Evolutionary conservation across 208 protist genomes (phyloP), one percentile per base, ranked within the genome.

Genomic region (Wallacemonas sp.): DNA sequence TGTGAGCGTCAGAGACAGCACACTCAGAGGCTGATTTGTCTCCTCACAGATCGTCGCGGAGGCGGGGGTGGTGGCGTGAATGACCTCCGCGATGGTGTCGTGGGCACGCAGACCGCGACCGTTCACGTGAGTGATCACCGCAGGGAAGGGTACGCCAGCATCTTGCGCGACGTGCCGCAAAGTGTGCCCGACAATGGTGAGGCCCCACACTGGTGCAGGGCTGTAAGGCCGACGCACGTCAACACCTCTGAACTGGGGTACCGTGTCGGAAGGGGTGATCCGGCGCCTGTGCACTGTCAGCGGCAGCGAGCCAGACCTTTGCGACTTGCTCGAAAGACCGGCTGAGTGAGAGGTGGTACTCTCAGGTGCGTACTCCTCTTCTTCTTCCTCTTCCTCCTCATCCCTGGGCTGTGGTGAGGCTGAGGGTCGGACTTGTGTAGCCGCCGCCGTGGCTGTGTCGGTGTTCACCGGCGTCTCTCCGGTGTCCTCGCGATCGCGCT

Each of bases 291-390:
- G 42, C 46, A 30, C 21, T 22, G 9, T 31, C 30, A 15, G 19
- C 39, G 45, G 26, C 12, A 28, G 59, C 45, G 19, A 36, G 14
- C 19, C 34, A 38, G 24, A 33, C 2, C 8, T 55, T 11, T 11
- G 45, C 11, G 1, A 42, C 39, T 5, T n/a, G 39, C 34, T 2
- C 41, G 9, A 31, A 19, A 11, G 6, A 12, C 27, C 8, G 19
- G 64, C 44, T 39, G 1, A 27, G 41, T 15, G 34, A 44, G 8
- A 33, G 15, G 24, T 60, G 22, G 38, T 38, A 42, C 42, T 46
- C 45, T 2, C 26, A 21, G 47, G 51, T 41, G n/a, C 64, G 45
- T 82, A 80, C 27, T 79, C 64, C 17, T 81, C 75, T 15, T 84
- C 73, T 15, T 77, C 68, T 11, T 82, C 76, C 9, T 72, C 61